Conservation (phyloP, 768 basidiomycete genomes). For the Dioszegia aurantiaca region DNA sequence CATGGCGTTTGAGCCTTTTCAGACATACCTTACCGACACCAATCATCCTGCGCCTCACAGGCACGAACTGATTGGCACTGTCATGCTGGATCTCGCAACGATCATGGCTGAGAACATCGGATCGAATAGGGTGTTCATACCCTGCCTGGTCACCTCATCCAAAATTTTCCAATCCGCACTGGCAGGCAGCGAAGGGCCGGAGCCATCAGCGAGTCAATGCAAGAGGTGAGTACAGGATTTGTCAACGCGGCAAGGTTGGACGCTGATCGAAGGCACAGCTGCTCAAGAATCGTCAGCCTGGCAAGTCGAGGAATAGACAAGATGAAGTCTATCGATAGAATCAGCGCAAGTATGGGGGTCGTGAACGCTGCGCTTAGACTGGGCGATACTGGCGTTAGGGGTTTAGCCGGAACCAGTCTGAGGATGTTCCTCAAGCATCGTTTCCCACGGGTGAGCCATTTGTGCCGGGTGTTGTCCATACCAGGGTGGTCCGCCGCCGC, state of each 20-base stretch:
- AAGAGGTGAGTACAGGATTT: conserved; percentile 6
- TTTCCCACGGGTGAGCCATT: conserved; percentile 75
- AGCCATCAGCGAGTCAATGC: not conserved
- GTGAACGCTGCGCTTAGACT: conserved; percentile 54
- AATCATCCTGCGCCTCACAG: not conserved
- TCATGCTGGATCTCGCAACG: conserved; percentile 62
- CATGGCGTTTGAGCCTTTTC: conserved; percentile 47
- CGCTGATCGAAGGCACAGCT: conserved; percentile 52
- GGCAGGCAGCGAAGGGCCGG: not conserved
- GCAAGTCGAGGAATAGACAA: conserved; percentile 64
- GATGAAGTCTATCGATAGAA: conserved; percentile 78
- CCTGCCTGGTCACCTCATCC: conserved; percentile 68
- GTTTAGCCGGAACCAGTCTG: conserved; percentile 52
- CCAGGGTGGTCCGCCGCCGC: not conserved
- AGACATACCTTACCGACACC: not conserved
- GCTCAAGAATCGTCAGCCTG: conserved; percentile 60
- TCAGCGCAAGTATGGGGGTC: conserved; percentile 76
- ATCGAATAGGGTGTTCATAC: conserved; percentile 74
- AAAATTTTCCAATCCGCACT: conserved; percentile 52
- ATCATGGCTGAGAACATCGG: conserved; percentile 60
- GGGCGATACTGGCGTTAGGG: not conserved
- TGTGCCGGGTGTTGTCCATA: no score
- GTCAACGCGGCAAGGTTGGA: not conserved
- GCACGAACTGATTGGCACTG: not conserved
- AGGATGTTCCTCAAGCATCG: conserved; percentile 68